Evolutionary conservation across 225 moss, liverwort and hornwort genomes (phyloP).

Genomic region (Antitrichia curtipendula): DNA sequence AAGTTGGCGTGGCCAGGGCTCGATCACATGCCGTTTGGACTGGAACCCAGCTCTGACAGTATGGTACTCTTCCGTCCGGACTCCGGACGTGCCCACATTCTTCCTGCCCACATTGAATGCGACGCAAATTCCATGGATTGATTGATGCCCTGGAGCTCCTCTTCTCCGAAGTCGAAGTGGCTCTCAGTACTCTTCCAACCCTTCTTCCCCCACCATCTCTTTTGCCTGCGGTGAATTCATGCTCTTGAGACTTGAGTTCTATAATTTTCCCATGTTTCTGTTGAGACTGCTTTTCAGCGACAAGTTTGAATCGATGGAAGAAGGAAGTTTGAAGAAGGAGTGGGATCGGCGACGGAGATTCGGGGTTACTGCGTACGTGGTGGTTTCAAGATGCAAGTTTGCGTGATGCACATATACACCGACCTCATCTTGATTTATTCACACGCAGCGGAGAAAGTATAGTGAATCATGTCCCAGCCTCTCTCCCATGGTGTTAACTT

Average conservation of each 20-base stretch:
- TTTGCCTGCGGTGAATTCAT: not conserved
- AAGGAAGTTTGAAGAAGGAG: not conserved
- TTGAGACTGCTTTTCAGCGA: not conserved
- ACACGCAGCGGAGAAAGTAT: not conserved
- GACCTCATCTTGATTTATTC: not conserved
- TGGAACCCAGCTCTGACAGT: not conserved
- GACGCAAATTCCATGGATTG: not conserved
- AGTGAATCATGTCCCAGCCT: no score
- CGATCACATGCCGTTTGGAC: not conserved
- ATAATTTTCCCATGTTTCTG: not conserved
- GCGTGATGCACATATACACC: not conserved
- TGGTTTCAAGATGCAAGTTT: not conserved
- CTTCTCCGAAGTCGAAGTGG: not conserved
- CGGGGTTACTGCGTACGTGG: not conserved
- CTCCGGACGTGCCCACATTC: not conserved
- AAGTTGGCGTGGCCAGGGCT: not conserved
- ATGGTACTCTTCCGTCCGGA: not conserved
- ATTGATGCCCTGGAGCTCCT: not conserved
- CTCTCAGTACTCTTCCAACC: not conserved
- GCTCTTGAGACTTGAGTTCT: not conserved
- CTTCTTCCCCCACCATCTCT: not conserved
- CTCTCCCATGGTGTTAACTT: not conserved
- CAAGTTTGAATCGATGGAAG: not conserved
- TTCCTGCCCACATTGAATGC: not conserved
- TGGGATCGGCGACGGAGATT: not conserved